phyloP scores from a whole-genome alignment of 495 filamentous ascomycete species.

The Neurospora sp. region DNA sequence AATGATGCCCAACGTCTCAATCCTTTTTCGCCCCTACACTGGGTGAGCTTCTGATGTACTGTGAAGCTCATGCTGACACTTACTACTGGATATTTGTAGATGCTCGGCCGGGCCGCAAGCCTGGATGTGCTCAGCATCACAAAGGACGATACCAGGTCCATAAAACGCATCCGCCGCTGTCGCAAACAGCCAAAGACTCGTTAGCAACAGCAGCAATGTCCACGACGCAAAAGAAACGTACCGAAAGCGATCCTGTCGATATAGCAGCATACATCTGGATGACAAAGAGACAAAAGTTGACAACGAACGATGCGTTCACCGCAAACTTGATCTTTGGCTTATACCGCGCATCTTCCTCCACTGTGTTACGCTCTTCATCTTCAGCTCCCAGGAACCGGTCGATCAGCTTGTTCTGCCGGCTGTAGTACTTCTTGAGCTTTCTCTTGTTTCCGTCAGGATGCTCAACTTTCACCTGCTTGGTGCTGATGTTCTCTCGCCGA shows the following conservation, averaged over 20 bases:
- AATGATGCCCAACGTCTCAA: conserved; percentile 48
- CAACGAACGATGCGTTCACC: conserved; percentile 41
- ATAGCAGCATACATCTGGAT: conserved; percentile 50
- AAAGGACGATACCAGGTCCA: conserved; percentile 49
- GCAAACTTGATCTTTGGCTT: conserved; percentile 47
- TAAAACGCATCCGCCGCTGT: conserved; percentile 51
- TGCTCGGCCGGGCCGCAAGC: conserved; percentile 39
- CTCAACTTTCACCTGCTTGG: conserved; percentile 32
- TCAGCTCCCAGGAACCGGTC: conserved; percentile 43
- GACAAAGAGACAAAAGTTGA: conserved; percentile 45
- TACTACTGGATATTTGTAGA: conserved; percentile 48
- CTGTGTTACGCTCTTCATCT: conserved; percentile 40
- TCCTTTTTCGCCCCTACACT: conserved; percentile 39
- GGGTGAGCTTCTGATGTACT: conserved; percentile 6
- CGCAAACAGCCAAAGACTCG: conserved; percentile 35
- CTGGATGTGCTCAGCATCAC: conserved; percentile 45
- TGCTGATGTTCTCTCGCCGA: conserved; percentile 29
- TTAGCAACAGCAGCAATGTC: conserved; percentile 13
- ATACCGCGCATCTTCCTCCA: conserved; percentile 38
- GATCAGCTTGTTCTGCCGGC: conserved; percentile 44
- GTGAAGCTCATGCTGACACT: conserved; percentile 7
- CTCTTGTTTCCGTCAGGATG: conserved; percentile 35
- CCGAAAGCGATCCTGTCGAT: conserved; percentile 43
- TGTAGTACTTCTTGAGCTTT: conserved; percentile 44
- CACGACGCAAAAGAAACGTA: conserved; percentile 16